phyloP scores from a whole-genome alignment of 805 yeast genomes.

The Metschnikowia peoriensis region DNA sequence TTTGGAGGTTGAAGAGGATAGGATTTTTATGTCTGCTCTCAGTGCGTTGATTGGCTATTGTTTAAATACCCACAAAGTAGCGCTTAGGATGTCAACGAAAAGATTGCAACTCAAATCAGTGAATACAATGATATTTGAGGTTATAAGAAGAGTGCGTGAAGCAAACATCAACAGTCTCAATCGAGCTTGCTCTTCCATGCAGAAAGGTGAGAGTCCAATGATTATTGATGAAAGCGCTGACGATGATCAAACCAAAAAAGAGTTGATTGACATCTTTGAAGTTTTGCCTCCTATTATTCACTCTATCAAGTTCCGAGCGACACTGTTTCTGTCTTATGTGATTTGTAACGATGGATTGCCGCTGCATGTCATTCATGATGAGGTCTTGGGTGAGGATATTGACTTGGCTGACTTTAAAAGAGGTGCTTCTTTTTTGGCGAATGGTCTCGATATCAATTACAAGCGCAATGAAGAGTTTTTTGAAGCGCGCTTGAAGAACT shows the following conservation, averaged over 20 bases:
- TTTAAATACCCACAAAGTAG: conserved; percentile 20
- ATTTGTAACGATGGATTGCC: conserved; percentile 44
- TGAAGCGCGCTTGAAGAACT: conserved; percentile 17
- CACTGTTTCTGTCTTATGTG: conserved; percentile 31
- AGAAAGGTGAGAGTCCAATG: not conserved
- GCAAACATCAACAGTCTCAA: conserved; percentile 26
- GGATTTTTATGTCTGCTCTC: conserved; percentile 25
- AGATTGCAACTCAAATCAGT: conserved; percentile 31
- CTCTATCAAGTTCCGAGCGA: conserved; percentile 26
- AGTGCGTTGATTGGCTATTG: conserved; percentile 28
- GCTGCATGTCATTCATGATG: conserved; percentile 25
- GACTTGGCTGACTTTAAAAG: conserved; percentile 38
- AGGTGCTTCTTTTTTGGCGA: conserved; percentile 33
- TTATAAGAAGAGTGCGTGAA: conserved; percentile 33
- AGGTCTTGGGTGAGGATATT: conserved; percentile 22
- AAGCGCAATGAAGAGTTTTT: conserved; percentile 24
- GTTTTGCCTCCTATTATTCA: conserved; percentile 29
- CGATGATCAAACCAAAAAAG: not conserved
- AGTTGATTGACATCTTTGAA: conserved; percentile 27
- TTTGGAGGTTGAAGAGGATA: conserved; percentile 32
- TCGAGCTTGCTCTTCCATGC: conserved; percentile 22
- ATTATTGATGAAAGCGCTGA: not conserved
- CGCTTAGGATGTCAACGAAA: conserved; percentile 26
- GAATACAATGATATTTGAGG: conserved; percentile 36
- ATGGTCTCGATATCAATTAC: conserved; percentile 23